These are phyloP conservation scores for Blastobotrys malaysiensis DNA, from an alignment of 1,139 yeast species.

Conservation along the genomic window DNA sequence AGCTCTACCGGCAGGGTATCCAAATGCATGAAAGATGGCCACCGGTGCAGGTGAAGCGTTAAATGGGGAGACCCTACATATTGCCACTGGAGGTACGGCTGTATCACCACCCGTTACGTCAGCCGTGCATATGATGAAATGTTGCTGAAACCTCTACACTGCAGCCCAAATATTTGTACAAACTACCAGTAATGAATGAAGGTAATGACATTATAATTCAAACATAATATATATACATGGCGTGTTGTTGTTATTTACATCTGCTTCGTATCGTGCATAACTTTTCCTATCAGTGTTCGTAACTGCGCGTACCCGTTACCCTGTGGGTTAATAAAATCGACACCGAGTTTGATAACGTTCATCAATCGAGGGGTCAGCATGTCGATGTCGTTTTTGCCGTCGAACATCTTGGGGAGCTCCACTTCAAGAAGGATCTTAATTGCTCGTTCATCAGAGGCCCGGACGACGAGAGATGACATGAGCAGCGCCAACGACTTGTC, in stretches of 20 bases:
- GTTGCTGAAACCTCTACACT: no score
- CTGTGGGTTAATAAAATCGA: slow-evolving; percentile 23
- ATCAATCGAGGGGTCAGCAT: slow-evolving; percentile 18
- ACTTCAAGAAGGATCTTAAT: slow-evolving; percentile 23
- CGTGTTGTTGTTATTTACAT: not conserved
- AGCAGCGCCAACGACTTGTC: slow-evolving; percentile 23
- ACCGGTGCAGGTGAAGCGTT: no score
- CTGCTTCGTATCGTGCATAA: not conserved
- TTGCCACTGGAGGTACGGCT: not conserved
- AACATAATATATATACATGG: not conserved
- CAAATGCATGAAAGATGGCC: not conserved
- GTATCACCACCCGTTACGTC: no score
- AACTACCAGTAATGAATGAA: not conserved
- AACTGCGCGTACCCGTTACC: slow-evolving; percentile 20
- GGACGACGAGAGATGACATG: slow-evolving; percentile 29
- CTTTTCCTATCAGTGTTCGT: slow-evolving; percentile 14
- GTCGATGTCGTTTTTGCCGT: slow-evolving; percentile 7
- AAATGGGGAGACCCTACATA: no score
- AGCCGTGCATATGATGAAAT: no score
- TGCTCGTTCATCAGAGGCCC: slow-evolving; percentile 26
- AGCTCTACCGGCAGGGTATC: not conserved
- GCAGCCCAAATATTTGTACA: no score
- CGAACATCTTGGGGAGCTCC: slow-evolving; percentile 21
- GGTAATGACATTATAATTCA: not conserved
- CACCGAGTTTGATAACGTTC: slow-evolving; percentile 17